Evolutionary conservation across 768 basidiomycete genomes (phyloP).

Genomic region (Dacryopinax spathularia): DNA sequence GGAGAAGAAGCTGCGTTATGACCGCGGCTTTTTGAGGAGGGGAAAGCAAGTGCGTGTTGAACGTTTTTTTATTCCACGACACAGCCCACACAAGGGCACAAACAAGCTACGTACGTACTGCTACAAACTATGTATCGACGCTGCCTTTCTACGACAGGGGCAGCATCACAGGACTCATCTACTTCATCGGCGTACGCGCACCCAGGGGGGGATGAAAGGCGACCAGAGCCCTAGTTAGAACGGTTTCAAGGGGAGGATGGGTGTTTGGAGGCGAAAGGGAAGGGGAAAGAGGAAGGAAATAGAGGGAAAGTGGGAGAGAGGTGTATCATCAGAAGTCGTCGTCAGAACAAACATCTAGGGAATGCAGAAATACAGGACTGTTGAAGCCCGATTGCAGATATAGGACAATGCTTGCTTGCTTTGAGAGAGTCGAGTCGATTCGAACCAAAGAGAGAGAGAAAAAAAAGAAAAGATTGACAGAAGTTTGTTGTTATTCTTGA

Average conservation of each 20-base stretch:
- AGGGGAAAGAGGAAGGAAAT: not conserved
- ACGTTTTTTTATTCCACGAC: slow-evolving; percentile 2
- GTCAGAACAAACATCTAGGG: not conserved
- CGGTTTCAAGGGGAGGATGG: not conserved
- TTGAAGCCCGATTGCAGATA: slow-evolving; percentile 4
- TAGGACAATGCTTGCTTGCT: not conserved
- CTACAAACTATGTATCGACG: not conserved
- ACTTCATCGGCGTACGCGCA: too few species aligned
- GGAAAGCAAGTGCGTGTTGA: not conserved
- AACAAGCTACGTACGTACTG: not conserved
- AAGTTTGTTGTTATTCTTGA: too few species aligned
- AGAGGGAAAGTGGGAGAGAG: not conserved
- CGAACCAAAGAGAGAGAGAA: too few species aligned
- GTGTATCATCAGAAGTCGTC: not conserved
- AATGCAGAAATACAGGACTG: not conserved
- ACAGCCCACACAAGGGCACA: not conserved
- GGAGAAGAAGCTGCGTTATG: too few species aligned
- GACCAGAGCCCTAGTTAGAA: not conserved
- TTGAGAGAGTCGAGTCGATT: not conserved
- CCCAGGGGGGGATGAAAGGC: too few species aligned
- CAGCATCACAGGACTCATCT: too few species aligned
- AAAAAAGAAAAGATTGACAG: too few species aligned
- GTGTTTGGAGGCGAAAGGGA: not conserved
- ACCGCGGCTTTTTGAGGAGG: too few species aligned
- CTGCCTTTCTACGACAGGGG: not conserved